Base-by-base conservation (phyloP, 371 early-diverging fungal species). In the Fennellomyces sp. region DNA sequence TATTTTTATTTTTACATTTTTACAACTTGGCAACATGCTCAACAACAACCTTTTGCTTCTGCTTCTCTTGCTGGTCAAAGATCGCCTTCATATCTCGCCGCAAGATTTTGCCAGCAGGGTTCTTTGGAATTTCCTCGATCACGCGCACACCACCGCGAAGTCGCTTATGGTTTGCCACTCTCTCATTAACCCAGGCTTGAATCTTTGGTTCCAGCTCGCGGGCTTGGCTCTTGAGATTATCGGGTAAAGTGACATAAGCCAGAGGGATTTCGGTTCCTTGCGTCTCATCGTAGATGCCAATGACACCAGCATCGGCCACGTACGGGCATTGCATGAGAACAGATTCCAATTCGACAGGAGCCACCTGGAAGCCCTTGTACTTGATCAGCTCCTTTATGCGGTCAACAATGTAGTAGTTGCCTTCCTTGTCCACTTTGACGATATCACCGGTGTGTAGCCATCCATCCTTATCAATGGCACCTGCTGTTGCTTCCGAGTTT, bases 361-460 rank as follows among this genome's bases (percentile, higher is more conserved):
- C 86, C 0, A 92, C 87, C 61, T 92, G 91, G 72, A 84, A 89
- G 1, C 91, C 91, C 51, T 91, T 90, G 73, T 82, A 89, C 67
- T 80, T 87, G 61, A 92, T 91, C 47, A 92, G 64, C 63, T 92
- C 92, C 64, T 92, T 92, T 42, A 88, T 72, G 12, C 93, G 84
- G 55, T 91, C 91, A 6, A 85, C 80, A 11, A 90, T 80, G 54
- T 66, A 86, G 56, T 90, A 85, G 0, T 82, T 81, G 19, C 65
- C 55, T 3, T 85, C 41, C 12, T 65, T 55, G 59, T 88, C 85
- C 10, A 81, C 78, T 19, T 78, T 66, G 1, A 83, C 94, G 21
- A 95, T 70, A 61, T 96, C 97, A 25, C 94, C 95, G 0, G 92
- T 93, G 45, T 88, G 91, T 63, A 94, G 66, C 76, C 86, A 95